Base-by-base conservation (phyloP, 1,284 basidiomycete species). In the Erythrobasidium hasegawianum region DNA sequence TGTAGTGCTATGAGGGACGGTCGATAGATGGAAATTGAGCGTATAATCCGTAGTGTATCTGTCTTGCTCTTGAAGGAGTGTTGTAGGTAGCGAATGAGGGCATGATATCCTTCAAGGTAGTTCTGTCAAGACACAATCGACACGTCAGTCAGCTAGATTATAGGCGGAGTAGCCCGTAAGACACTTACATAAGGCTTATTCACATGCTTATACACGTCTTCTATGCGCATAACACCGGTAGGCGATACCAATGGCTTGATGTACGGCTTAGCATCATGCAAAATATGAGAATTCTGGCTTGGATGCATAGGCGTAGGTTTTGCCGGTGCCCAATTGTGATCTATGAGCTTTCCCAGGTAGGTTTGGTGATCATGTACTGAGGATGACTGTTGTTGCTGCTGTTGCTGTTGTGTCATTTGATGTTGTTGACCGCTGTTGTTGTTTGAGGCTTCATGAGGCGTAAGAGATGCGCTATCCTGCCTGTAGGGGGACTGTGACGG, bases 1-100 rank as follows among this genome's bases (percentile, higher is more conserved):
- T 97, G 94, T 58, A 97, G 80, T 7, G 95, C 94, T 74, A 98
- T 97, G 67, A 97, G 83, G 62, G 89, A 93, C 9, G 95, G 95
- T 57, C 95, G 84, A 77, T 94, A 95, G 55, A 96, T 91, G 40
- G 95, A 92, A 58, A 98, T 81, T 16, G 93, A 90, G 49, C 92
- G 87, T 24, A 97, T 93, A 71, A 98, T 88, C 60, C 92, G 89
- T 50, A 98, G 78, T 65, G 95, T 92, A 73, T 97, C 93, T 75
- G 89, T 88, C 80, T 97, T 96, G 56, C 57, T 65, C 75, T 95
- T 91, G 78, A 96, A 97, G 71, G 90, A 93, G 78, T 83, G 84
- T 54, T 87, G 87, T 59, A 96, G 81, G 77, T 91, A 88, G 78
- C 90, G 89, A 89, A 96, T 95, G 73, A 96, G 81, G 76, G 88